Conservation (phyloP, 306 rosid species). For the Fagus sylvatica region DNA sequence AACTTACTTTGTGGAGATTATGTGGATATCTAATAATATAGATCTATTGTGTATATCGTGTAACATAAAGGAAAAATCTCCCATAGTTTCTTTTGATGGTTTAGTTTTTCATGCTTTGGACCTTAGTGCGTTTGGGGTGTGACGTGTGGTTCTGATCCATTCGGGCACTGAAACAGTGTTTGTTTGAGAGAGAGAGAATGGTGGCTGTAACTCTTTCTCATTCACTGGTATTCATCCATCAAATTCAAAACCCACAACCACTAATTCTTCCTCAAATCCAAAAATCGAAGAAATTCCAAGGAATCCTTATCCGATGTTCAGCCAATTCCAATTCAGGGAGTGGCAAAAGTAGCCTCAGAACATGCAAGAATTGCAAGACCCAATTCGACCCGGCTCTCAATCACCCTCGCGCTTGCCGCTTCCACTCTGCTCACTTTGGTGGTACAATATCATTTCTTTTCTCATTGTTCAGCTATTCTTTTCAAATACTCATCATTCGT, state of each 20-base stretch:
- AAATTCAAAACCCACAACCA: background rate
- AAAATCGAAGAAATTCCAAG: conserved; percentile 17
- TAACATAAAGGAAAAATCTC: too few relatives aligned
- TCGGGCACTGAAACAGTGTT: too few relatives aligned
- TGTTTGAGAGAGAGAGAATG: background rate
- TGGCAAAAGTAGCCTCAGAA: conserved; percentile 42
- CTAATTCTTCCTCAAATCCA: conserved; percentile 25
- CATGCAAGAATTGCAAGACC: conserved; percentile 91
- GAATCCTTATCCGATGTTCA: conserved; percentile 41
- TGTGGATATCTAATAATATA: too few relatives aligned
- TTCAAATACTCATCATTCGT: too few relatives aligned
- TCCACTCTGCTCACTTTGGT: conserved; percentile 92
- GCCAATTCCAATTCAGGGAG: conserved; percentile 23
- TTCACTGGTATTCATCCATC: conserved; percentile 24
- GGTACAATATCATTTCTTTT: conserved; percentile 36
- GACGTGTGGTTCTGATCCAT: too few relatives aligned
- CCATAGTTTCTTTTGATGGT: too few relatives aligned
- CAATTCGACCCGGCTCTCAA: conserved; percentile 71
- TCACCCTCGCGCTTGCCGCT: conserved; percentile 77
- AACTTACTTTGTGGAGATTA: too few relatives aligned
- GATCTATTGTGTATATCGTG: too few relatives aligned
- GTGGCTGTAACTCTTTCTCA: conserved; percentile 40
- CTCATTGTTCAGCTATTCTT: too few relatives aligned
- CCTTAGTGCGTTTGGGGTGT: too few relatives aligned
- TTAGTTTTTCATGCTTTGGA: too few relatives aligned